Evolutionary conservation across 2,329 filamentous ascomycete species (phyloP), one percentile per base, ranked within the genome.

Genomic region (Fusarium sp.): DNA sequence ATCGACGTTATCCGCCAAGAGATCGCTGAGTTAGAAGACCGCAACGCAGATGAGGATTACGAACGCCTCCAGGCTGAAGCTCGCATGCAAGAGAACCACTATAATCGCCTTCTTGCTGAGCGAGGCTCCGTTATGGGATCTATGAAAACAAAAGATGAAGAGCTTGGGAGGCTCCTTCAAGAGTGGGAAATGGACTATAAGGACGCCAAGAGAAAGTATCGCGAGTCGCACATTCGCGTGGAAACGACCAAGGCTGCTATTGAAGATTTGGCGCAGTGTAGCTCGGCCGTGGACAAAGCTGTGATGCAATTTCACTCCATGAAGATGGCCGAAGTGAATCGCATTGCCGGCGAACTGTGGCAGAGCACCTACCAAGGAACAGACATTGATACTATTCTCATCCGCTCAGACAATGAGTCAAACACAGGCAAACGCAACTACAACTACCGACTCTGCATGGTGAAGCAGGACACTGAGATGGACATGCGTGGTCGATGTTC

Each of bases 291-390:
- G 18, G 96, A 98, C 85, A 94, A 96, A 80, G 97, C 96, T 53
- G 97, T 99, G 79, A 98, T 99, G 94, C 94, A 94, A 79, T 99
- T 96, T 80, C 96, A 99, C 84, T 89, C 92, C 36, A 86, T 98
- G 80, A 99, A 99, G 86, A 99, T 99, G 96, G 94, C 96, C 77
- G 95, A 99, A 82, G 96, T 99, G 82, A 99, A 99, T 83, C 90
- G 91, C 64, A 98, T 98, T 81, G 92, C 97, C 57, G 94, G 93
- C 73, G 96, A 99, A 82, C 89, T 99, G n/a, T 99, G 96, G 96
- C 94, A 94, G 83, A 93, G 92, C 79, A 98, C 96, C 4, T 99
- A 99, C 83, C 94, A 97, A 81, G 96, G 96, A 74, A 98, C 96
- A 2, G 96, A 99, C 80, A 95, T 99, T 63, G 96, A 99, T 85